Conservation (phyloP, 441 rosid species). For the Codiaeum variegatum region DNA sequence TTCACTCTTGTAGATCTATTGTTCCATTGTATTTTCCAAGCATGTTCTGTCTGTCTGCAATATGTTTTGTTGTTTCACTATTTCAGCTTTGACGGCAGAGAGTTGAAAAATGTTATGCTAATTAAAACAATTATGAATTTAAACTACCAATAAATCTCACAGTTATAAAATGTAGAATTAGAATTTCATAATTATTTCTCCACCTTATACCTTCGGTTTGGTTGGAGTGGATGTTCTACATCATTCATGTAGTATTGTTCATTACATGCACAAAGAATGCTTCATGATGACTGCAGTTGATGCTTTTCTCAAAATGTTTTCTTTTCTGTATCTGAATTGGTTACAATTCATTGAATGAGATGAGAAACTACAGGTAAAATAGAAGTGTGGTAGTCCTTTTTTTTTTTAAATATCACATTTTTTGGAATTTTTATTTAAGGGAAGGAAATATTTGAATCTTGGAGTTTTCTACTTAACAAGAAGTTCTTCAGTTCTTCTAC, state of each 20-base stretch:
- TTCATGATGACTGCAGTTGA: background rate
- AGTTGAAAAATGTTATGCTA: background rate
- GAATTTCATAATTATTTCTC: background rate
- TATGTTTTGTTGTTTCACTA: background rate
- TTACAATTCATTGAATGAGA: constrained; percentile 4
- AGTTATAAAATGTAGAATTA: background rate
- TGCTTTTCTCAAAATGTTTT: background rate
- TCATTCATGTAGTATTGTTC: background rate
- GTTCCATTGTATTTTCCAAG: background rate
- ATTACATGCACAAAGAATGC: background rate
- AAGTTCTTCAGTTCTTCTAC: constrained; percentile 77
- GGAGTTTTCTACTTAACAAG: constrained; percentile 26
- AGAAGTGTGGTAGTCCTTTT: background rate
- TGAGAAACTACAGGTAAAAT: background rate
- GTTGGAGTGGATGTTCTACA: background rate
- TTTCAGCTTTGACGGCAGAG: background rate
- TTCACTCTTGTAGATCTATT: background rate
- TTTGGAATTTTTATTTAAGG: background rate
- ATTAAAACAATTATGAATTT: background rate
- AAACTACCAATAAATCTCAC: background rate
- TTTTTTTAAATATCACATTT: background rate
- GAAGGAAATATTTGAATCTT: constrained; percentile 5
- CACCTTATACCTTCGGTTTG: too few relatives aligned
- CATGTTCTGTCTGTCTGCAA: background rate
- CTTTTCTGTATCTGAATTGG: background rate